Conservation (phyloP, 768 basidiomycete species). For the Boletus reticulatus region DNA sequence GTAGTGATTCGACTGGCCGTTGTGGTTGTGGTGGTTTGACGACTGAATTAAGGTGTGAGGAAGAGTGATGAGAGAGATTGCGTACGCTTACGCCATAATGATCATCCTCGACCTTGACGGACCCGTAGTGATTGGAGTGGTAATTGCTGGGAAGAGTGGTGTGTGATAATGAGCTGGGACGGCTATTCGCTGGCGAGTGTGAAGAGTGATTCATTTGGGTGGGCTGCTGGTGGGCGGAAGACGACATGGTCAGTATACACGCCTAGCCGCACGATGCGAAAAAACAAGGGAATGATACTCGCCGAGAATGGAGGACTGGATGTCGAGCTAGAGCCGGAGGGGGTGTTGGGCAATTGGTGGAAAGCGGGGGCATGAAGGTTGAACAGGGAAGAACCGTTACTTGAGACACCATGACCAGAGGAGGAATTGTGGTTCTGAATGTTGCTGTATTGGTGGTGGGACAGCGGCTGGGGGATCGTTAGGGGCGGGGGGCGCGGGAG, state of each 20-base stretch:
- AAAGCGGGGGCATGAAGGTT: slow-evolving; percentile 56
- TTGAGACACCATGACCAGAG: slow-evolving; percentile 38
- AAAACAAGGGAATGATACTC: slow-evolving; percentile 56
- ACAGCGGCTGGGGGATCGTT: slow-evolving; percentile 55
- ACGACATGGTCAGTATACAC: slow-evolving; percentile 49
- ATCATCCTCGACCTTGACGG: slow-evolving; percentile 71
- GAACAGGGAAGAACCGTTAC: slow-evolving; percentile 44
- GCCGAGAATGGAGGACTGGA: slow-evolving; percentile 85
- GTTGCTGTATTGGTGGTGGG: slow-evolving; percentile 51
- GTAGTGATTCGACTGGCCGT: slow-evolving; percentile 39
- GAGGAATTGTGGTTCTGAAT: slow-evolving; percentile 39
- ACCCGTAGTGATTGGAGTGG: slow-evolving; percentile 46
- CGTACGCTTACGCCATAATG: slow-evolving; percentile 46
- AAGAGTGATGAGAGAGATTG: not conserved
- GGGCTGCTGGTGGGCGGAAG: slow-evolving; percentile 55
- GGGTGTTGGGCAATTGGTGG: slow-evolving; percentile 63
- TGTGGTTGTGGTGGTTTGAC: slow-evolving; percentile 35
- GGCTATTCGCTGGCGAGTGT: slow-evolving; percentile 49
- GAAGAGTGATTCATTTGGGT: slow-evolving; percentile 61
- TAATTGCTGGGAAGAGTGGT: slow-evolving; percentile 41
- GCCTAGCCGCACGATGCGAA: slow-evolving; percentile 36
- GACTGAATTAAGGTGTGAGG: slow-evolving; percentile 15
- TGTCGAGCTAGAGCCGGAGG: slow-evolving; percentile 68
- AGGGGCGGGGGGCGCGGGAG: slow-evolving; percentile 51
- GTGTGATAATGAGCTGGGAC: slow-evolving; percentile 40